Conservation (phyloP, 2,329 filamentous ascomycete genomes). For the Huntiella moniliformis region DNA sequence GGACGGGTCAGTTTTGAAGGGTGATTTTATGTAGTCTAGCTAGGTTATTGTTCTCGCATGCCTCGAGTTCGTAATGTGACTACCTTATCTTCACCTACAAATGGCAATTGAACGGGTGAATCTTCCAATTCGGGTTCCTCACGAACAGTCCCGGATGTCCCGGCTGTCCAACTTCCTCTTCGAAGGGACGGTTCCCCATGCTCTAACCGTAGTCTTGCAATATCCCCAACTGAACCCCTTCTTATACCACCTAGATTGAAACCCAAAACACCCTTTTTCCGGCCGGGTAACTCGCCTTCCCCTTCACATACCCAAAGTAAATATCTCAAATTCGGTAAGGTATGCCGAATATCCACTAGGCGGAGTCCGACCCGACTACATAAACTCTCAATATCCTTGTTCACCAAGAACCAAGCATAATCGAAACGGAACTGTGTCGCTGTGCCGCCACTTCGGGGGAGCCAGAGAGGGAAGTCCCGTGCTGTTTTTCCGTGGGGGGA, state of each 20-base stretch:
- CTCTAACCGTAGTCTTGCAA: slow-evolving; percentile 19
- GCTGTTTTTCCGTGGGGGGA: slow-evolving; percentile 12
- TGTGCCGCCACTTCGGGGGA: slow-evolving; percentile 38
- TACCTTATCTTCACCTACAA: slow-evolving; percentile 26
- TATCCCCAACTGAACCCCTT: slow-evolving; percentile 27
- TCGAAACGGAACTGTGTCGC: slow-evolving; percentile 78
- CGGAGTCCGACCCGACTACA: slow-evolving; percentile 50
- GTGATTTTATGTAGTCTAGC: too few species aligned
- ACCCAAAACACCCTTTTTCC: slow-evolving; percentile 35
- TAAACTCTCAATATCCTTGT: slow-evolving; percentile 72
- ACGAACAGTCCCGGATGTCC: slow-evolving; percentile 10
- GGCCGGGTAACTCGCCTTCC: slow-evolving; percentile 39
- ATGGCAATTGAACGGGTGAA: slow-evolving; percentile 22
- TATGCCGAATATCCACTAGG: slow-evolving; percentile 79
- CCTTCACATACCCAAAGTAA: slow-evolving; percentile 76
- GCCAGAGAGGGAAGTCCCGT: slow-evolving; percentile 64
- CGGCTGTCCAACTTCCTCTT: slow-evolving; percentile 11
- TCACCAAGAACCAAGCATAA: slow-evolving; percentile 89
- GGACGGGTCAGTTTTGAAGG: too few species aligned
- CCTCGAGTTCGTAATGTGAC: slow-evolving; percentile 38
- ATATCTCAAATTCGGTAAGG: slow-evolving; percentile 84
- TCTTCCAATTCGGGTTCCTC: slow-evolving; percentile 12
- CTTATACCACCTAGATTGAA: slow-evolving; percentile 15
- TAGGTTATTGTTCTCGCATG: slow-evolving; percentile 24
- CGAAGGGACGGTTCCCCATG: slow-evolving; percentile 23